Conservation (phyloP, 2,329 filamentous ascomycete species). For the Exophiala alcalophila region DNA sequence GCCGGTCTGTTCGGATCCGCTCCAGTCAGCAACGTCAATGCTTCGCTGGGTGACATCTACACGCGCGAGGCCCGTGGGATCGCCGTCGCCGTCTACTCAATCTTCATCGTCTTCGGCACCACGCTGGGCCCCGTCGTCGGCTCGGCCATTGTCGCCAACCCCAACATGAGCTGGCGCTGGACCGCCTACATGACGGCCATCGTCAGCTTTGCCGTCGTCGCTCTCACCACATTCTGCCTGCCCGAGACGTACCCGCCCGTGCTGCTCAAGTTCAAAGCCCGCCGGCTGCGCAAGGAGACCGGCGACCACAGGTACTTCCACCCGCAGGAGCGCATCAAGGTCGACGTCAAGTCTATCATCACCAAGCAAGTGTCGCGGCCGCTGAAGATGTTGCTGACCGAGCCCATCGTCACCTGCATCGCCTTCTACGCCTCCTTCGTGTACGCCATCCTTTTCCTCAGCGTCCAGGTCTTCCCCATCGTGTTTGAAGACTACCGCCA, state of each 20-base stretch:
- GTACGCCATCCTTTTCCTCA: constrained; percentile 49
- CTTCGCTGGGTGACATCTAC: constrained; percentile 47
- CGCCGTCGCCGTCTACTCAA: constrained; percentile 41
- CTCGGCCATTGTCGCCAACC: constrained; percentile 36
- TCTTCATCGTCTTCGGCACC: constrained; percentile 43
- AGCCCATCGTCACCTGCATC: constrained; percentile 49
- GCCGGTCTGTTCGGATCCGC: constrained; percentile 45
- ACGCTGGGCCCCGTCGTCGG: constrained; percentile 45
- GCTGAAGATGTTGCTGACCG: constrained; percentile 45
- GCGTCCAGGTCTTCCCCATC: constrained; percentile 49
- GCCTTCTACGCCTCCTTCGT: constrained; percentile 47
- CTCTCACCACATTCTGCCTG: constrained; percentile 34
- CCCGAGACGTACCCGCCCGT: constrained; percentile 43
- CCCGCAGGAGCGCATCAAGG: constrained; percentile 45
- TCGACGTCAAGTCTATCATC: constrained; percentile 41
- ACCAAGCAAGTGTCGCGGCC: constrained; percentile 46
- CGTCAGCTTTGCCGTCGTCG: constrained; percentile 35
- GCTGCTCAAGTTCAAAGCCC: constrained; percentile 41
- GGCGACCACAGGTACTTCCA: constrained; percentile 43
- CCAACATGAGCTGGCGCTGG: constrained; percentile 46
- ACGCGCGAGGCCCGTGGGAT: constrained; percentile 38
- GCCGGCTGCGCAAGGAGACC: constrained; percentile 38
- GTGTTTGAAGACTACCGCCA: constrained; percentile 42
- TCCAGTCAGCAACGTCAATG: constrained; percentile 44
- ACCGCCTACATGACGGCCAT: constrained; percentile 47